A percentile compares a stretch with the other conserved stretches of the same genome.
Conservation (phyloP, 495 filamentous ascomycete species). For the Viridothelium virens region DNA sequence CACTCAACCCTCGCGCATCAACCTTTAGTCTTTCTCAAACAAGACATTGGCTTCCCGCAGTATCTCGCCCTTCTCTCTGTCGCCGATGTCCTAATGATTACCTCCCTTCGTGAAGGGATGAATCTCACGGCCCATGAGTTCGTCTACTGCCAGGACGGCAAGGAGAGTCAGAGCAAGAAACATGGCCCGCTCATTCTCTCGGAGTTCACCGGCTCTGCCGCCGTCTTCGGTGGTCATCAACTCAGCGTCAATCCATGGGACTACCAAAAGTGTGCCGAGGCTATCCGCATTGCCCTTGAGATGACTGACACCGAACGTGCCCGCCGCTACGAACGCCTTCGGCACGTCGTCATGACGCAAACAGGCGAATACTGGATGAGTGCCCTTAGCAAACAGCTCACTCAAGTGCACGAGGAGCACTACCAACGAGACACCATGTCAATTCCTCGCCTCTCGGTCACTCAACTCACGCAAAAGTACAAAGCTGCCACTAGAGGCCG, state of each 20-base stretch:
- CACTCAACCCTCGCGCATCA: slow-evolving; percentile 84
- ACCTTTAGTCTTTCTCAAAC: slow-evolving; percentile 87
- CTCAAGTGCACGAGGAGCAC: slow-evolving; percentile 71
- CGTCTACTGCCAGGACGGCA: slow-evolving; percentile 87
- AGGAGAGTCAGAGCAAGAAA: slow-evolving; percentile 50
- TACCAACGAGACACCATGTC: slow-evolving; percentile 72
- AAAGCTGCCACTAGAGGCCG: slow-evolving; percentile 48
- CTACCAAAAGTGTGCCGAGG: slow-evolving; percentile 72
- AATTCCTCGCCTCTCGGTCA: slow-evolving; percentile 70
- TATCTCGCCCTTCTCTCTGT: slow-evolving; percentile 83
- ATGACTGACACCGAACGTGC: slow-evolving; percentile 66
- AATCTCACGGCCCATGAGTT: slow-evolving; percentile 90
- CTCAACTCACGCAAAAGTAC: slow-evolving; percentile 56
- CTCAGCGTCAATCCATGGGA: slow-evolving; percentile 92
- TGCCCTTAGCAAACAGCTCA: slow-evolving; percentile 58
- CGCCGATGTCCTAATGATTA: slow-evolving; percentile 85
- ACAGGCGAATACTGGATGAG: slow-evolving; percentile 79
- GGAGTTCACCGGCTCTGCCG: slow-evolving; percentile 87
- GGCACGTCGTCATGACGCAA: slow-evolving; percentile 64
- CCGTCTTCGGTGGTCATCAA: slow-evolving; percentile 67
- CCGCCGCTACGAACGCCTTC: slow-evolving; percentile 64
- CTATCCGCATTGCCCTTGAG: slow-evolving; percentile 71
- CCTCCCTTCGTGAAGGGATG: slow-evolving; percentile 90
- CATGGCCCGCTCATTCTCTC: slow-evolving; percentile 82
- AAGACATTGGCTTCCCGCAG: slow-evolving; percentile 83